Conservation (phyloP, 148 eudicot genomes). For the Diospyros kaki region DNA sequence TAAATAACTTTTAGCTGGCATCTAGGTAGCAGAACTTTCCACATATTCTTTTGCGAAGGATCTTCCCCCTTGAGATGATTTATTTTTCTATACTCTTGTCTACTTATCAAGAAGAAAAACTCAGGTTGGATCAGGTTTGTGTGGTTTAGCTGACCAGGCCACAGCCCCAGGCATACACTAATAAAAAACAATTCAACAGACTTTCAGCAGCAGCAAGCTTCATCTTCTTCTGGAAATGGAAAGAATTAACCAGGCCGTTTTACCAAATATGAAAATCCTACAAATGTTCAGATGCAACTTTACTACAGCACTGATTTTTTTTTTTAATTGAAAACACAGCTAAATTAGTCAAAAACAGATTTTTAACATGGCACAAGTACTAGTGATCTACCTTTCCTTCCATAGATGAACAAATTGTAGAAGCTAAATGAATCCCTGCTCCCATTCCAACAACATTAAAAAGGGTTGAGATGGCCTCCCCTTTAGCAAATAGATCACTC, state of each 20-base stretch:
- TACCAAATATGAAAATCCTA: background rate
- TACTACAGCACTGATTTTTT: background rate
- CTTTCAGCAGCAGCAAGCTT: background rate
- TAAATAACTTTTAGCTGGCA: too few relatives aligned
- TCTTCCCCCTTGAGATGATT: too few relatives aligned
- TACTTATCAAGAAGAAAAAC: too few relatives aligned
- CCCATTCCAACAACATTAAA: constrained; percentile 90
- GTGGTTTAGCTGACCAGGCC: too few relatives aligned
- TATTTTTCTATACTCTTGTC: too few relatives aligned
- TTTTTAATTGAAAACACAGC: background rate
- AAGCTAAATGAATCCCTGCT: constrained; percentile 85
- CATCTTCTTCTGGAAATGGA: background rate
- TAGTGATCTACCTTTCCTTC: constrained; percentile 74
- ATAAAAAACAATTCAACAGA: too few relatives aligned
- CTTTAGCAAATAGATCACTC: constrained; percentile 96
- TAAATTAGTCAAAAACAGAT: background rate
- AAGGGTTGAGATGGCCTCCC: constrained; percentile 94
- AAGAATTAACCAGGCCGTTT: background rate
- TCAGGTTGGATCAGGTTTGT: too few relatives aligned
- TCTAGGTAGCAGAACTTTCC: too few relatives aligned
- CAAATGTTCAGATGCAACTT: background rate
- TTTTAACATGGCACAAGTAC: background rate
- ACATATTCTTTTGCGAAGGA: too few relatives aligned
- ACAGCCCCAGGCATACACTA: too few relatives aligned
- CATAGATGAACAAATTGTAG: constrained; percentile 85